phyloP scores from a whole-genome alignment of 2,329 filamentous ascomycete genomes.

The Phaeosphaeriaceae sp. region DNA sequence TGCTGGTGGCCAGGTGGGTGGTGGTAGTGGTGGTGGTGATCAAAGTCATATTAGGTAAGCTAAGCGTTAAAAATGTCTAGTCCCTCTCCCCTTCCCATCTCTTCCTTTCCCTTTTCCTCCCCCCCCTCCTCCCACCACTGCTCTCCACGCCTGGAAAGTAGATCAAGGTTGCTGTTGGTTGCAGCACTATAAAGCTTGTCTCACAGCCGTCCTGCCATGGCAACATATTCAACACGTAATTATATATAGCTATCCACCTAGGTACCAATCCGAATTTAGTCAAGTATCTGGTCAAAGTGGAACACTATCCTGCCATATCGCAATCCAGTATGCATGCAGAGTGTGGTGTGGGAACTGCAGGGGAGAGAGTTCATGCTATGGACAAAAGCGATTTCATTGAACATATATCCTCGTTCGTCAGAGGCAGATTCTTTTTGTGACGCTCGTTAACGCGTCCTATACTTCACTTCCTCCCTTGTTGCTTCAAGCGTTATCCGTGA shows the following conservation, averaged over 20 bases:
- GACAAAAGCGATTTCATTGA: neutral
- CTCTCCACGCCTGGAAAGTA: slow-evolving; percentile 24
- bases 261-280: too few species aligned
- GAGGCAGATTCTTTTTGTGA: neutral
- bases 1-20: neutral
- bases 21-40: neutral
- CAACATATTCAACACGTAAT: neutral
- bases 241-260: neutral
- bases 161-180: slow-evolving; percentile 39
- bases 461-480: neutral
- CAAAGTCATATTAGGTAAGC: too few species aligned
- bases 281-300: too few species aligned
- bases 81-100: too few species aligned
- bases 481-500: slow-evolving; percentile 46
- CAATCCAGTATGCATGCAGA: too few species aligned
- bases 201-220: slow-evolving; percentile 7
- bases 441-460: neutral
- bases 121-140: too few species aligned
- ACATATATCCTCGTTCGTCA: neutral
- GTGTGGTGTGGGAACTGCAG: too few species aligned
- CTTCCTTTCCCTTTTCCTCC: too few species aligned
- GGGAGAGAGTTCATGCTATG: too few species aligned
- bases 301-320: too few species aligned
- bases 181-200: slow-evolving; percentile 45
- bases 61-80: too few species aligned